Percentiles rank a stretch among this genome's conserved stretches.
Evolutionary conservation across 805 yeast species (phyloP).

Genomic region (Cyberlindnera nakhonratchasimensis): DNA sequence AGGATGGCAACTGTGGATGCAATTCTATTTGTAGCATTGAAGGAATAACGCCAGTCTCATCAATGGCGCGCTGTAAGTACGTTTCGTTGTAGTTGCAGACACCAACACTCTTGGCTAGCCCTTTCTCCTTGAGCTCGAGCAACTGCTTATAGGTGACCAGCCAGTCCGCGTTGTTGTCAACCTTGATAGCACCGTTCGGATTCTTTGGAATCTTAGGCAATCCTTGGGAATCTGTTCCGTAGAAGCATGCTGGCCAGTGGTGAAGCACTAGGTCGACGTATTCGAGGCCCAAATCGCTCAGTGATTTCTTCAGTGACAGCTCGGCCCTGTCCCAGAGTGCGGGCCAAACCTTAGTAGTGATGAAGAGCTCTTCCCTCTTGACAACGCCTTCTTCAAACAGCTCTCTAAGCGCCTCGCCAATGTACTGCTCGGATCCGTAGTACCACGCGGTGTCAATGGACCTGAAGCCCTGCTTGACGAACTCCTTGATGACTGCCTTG

Average conservation of each 20-base stretch:
- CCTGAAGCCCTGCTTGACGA: slow-evolving; percentile 51
- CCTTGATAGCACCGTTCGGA: slow-evolving; percentile 33
- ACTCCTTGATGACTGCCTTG: slow-evolving; percentile 42
- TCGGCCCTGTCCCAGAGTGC: slow-evolving; percentile 48
- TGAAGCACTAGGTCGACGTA: slow-evolving; percentile 74
- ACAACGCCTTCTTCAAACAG: slow-evolving; percentile 38
- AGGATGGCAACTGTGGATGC: slow-evolving; percentile 72
- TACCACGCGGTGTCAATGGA: slow-evolving; percentile 75
- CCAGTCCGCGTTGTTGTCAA: slow-evolving; percentile 40
- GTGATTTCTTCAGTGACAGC: slow-evolving; percentile 52
- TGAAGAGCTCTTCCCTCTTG: slow-evolving; percentile 57
- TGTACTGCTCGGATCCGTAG: slow-evolving; percentile 61
- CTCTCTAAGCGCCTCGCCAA: slow-evolving; percentile 46
- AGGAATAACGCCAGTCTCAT: slow-evolving; percentile 47
- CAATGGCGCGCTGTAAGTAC: slow-evolving; percentile 38
- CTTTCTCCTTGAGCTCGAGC: slow-evolving; percentile 50
- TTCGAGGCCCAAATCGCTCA: slow-evolving; percentile 59
- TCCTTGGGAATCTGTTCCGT: slow-evolving; percentile 58
- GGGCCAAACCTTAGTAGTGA: slow-evolving; percentile 73
- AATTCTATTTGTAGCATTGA: slow-evolving; percentile 61
- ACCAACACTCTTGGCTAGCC: slow-evolving; percentile 50
- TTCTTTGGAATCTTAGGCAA: slow-evolving; percentile 33
- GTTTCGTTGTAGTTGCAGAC: slow-evolving; percentile 50
- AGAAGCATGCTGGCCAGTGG: slow-evolving; percentile 80
- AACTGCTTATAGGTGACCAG: slow-evolving; percentile 52